These are phyloP conservation scores for Albophoma yamanashiensis DNA, from an alignment of 2,329 filamentous ascomycete genomes.

Conservation along the genomic window DNA sequence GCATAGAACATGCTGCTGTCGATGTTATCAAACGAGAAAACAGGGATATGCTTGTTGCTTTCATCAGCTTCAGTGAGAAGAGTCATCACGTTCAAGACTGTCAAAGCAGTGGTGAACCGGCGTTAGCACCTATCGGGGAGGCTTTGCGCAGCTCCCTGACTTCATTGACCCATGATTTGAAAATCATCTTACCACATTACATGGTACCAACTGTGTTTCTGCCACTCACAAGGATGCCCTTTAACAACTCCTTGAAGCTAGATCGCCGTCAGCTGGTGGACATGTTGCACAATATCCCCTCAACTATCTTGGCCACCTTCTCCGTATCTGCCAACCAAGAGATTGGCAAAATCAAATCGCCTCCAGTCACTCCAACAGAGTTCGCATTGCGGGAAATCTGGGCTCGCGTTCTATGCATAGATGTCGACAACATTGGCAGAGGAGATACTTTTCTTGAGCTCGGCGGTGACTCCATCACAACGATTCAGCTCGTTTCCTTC, in stretches of 20 bases:
- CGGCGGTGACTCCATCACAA: slow-evolving; percentile 25
- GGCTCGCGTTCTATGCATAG: slow-evolving; percentile 28
- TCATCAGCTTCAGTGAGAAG: neutral
- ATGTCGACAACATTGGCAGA: slow-evolving; percentile 15
- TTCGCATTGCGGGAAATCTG: slow-evolving; percentile 21
- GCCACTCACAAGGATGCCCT: neutral
- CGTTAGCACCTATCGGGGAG: neutral
- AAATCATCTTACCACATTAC: neutral
- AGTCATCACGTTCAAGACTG: neutral
- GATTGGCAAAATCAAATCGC: neutral
- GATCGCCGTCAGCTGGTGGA: neutral
- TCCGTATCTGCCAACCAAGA: neutral
- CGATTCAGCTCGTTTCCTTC: slow-evolving; percentile 5
- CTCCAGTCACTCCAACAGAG: neutral
- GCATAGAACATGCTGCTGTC: neutral
- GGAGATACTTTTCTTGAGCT: slow-evolving; percentile 7
- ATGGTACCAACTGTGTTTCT: neutral
- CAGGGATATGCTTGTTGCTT: neutral
- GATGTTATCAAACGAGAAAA: slow-evolving; percentile 2
- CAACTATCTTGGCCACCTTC: neutral
- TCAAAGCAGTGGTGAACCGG: neutral
- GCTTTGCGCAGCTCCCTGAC: neutral
- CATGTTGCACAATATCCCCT: neutral
- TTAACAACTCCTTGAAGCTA: neutral
- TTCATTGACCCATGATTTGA: neutral